Base-by-base conservation (phyloP, 257 asterid genomes). In the Solanum medicagineum region DNA sequence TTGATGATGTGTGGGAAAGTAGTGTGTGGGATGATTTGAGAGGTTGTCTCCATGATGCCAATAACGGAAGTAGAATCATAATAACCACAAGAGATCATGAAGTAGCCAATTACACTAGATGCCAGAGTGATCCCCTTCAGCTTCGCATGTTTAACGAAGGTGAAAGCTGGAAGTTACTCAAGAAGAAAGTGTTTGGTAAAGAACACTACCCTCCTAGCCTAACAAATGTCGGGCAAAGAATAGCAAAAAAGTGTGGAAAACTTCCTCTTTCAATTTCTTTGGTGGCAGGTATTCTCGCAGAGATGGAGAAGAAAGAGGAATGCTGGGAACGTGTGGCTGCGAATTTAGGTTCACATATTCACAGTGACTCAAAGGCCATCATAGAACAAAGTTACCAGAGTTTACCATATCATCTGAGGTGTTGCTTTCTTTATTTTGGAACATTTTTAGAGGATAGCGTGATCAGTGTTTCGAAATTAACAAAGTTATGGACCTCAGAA, bases 401-500 rank as follows among this genome's bases (percentile, higher is more conserved):
- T 16, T 86, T 88, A 47, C 89, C 89, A 0, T 15, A 36, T 44
- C 47, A 81, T 65, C 19, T 88, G 81, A 88, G 83, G 2, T 47
- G 87, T n/a, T 85, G 87, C 51, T 85, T 88, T 42, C 79, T 85
- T 44, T 88, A 85, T 49, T 71, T 88, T 47, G 88, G 90, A 45
- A 53, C 62, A 45, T 84, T 88, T 42, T 55, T 84, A 55, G 83
- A 66, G 74, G 87, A 86, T 24, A 15, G 17, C 8, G 62, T 83
- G 24, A 84, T 83, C 57, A 47, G 79, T 42, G 29, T 26, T 22
- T 13, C 63, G 20, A 83, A 56, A 69, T 51, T 88, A 69, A 85
- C 70, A 66, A 22, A 79, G 68, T 19, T 88, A 10, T 88, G 90
- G 90, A 85, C 83, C 54, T 87, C 87, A 0, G 88, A 88, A 88